phyloP scores from a whole-genome alignment of 352 stramenopile species.

The Pythium rhizo-oryzae region DNA sequence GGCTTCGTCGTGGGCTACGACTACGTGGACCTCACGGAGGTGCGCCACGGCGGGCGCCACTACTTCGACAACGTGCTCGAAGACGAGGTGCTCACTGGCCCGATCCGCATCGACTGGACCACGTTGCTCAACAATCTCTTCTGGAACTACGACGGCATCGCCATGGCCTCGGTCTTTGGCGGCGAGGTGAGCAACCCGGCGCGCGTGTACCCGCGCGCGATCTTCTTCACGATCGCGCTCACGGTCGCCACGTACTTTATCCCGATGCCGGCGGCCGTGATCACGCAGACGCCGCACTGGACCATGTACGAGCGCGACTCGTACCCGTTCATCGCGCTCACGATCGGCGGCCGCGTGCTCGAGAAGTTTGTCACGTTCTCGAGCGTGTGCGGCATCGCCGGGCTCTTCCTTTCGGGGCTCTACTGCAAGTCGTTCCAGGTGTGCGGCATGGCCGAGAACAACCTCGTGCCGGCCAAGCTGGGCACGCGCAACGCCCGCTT shows the following conservation, averaged over 20 bases:
- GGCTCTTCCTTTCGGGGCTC: slow-evolving; percentile 91
- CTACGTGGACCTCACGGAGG: slow-evolving; percentile 44
- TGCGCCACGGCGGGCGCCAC: slow-evolving; percentile 31
- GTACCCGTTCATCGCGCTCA: slow-evolving; percentile 82
- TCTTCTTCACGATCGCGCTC: slow-evolving; percentile 77
- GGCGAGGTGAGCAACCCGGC: slow-evolving; percentile 89
- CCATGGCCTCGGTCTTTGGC: slow-evolving; percentile 90
- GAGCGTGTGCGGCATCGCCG: slow-evolving; percentile 76
- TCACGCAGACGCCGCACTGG: slow-evolving; percentile 57
- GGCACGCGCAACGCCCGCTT: slow-evolving; percentile 41
- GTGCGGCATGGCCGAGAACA: slow-evolving; percentile 77
- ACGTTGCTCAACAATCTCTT: slow-evolving; percentile 94
- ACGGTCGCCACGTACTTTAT: slow-evolving; percentile 87
- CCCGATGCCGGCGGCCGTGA: slow-evolving; percentile 84
- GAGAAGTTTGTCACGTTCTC: slow-evolving; percentile 81
- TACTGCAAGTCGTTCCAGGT: slow-evolving; percentile 90
- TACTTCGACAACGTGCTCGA: slow-evolving; percentile 26
- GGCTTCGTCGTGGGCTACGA: slow-evolving; percentile 31
- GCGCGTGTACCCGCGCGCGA: slow-evolving; percentile 82
- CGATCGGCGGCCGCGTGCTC: slow-evolving; percentile 83
- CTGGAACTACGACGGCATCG: slow-evolving; percentile 96
- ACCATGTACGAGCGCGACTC: slow-evolving; percentile 82
- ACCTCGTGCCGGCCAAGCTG: slow-evolving; percentile 81
- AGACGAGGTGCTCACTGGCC: slow-evolving; percentile 32
- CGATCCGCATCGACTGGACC: slow-evolving; percentile 69